Percentiles rank a stretch among this genome's conserved stretches.
Conservation (phyloP, 805 yeast species). For the Myxozyma kluyveri region DNA sequence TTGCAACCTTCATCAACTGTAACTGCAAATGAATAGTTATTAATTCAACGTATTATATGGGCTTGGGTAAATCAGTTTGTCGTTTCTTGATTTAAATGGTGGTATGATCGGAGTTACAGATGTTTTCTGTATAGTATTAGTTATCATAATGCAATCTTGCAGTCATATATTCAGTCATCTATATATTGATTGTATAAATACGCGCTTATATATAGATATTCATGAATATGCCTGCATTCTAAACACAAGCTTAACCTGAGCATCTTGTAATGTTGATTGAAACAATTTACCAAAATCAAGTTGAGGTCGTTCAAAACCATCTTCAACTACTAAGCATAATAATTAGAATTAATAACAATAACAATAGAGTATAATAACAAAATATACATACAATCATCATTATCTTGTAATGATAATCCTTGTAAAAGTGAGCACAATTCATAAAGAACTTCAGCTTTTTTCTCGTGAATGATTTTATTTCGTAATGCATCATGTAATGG, state of each 20-base stretch:
- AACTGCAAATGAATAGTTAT: too few species aligned
- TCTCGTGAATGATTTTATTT: slow-evolving; percentile 65
- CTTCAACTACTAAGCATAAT: slow-evolving; percentile 16
- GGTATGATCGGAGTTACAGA: too few species aligned
- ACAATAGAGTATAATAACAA: background rate
- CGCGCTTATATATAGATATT: too few species aligned
- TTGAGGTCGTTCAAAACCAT: slow-evolving; percentile 34
- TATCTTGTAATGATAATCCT: slow-evolving; percentile 34
- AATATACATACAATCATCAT: slow-evolving; percentile 13
- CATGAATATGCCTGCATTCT: slow-evolving; percentile 59
- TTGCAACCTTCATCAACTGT: too few species aligned
- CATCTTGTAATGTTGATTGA: slow-evolving; percentile 68
- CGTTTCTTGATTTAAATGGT: too few species aligned
- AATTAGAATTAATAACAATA: background rate
- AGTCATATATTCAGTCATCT: too few species aligned
- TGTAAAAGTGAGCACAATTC: slow-evolving; percentile 68
- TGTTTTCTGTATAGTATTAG: too few species aligned
- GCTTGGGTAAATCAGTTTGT: too few species aligned
- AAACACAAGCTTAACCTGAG: slow-evolving; percentile 77
- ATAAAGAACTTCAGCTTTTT: slow-evolving; percentile 64
- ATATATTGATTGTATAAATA: too few species aligned
- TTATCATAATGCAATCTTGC: too few species aligned
- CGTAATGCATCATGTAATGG: slow-evolving; percentile 74
- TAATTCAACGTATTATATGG: too few species aligned
- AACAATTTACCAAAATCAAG: slow-evolving; percentile 58